Evolutionary conservation across 1,284 basidiomycete genomes (phyloP), one percentile per base, ranked within the genome.

Genomic region (Omphalotus olearius): DNA sequence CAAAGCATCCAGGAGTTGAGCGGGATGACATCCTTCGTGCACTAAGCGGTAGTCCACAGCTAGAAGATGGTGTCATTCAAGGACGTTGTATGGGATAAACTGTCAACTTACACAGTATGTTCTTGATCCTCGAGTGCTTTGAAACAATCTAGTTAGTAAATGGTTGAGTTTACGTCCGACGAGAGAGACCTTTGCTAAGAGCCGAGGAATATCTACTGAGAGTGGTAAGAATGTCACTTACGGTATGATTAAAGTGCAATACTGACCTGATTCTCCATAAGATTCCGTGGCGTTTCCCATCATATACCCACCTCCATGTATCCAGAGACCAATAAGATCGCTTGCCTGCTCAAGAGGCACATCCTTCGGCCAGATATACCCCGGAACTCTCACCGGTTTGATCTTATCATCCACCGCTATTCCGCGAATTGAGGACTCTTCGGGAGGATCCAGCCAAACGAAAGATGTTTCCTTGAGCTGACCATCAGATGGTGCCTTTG

Each of bases 301-400:
- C 54, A 60, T 62, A 52, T 62, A 62, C 14, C 61, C 61, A 33
- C 60, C 61, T 25, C 62, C 62, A 51, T 62, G 60, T 13, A 63
- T 54, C 48, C 59, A 61, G 14, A 62, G 44, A 33, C 59, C 58
- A 18, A 63, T 60, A 17, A 63, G 38, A 38, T 53, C 57, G 4
- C 51, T 45, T n/a, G 47, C 44, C 26, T 45, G 35, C 16, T 37
- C 45, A 25, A 60, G 48, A 13, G 53, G 45, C 30, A 41, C 54
- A 18, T 38, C 52, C 51, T 59, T 60, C 10, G 61, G 61, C 61
- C 61, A 63, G 13, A 62, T 42, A 46, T 63, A 63, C 18, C 58
- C 61, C 28, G 62, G 62, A 18, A 62, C 52, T 23, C 54, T 52
- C 0, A 59, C 53, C 13, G 60, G 55, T 28, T 48, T 45, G n/a